Conservation (phyloP, 2,329 filamentous ascomycete genomes). For the Neurospora crassa region DNA sequence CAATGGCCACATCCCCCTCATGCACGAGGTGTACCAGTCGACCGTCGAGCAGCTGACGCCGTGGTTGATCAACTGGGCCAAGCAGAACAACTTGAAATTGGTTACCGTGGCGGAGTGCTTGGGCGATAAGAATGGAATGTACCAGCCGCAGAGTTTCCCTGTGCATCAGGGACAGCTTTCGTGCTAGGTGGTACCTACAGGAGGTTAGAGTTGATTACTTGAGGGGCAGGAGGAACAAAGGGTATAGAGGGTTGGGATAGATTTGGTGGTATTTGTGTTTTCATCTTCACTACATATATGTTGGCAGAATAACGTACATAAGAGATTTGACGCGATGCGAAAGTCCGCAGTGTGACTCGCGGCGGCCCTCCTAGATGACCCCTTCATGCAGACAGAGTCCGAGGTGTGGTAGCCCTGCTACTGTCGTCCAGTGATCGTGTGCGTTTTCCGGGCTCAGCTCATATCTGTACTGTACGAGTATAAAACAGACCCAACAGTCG, state of each 20-base stretch:
- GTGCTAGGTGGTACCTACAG: conserved; percentile 6
- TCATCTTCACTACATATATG: neutral
- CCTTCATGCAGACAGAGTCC: neutral
- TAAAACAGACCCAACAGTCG: neutral
- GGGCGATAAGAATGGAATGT: conserved; percentile 29
- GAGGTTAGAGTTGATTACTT: neutral
- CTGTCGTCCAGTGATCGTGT: neutral
- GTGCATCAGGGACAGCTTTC: conserved; percentile 18
- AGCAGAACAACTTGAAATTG: conserved; percentile 35
- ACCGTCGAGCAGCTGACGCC: conserved; percentile 39
- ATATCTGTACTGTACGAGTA: neutral
- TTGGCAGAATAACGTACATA: neutral
- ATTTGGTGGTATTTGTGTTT: neutral
- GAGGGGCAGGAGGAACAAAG: neutral
- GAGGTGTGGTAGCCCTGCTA: neutral
- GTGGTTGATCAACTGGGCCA: conserved; percentile 42
- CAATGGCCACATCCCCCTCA: conserved; percentile 45
- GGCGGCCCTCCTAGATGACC: neutral
- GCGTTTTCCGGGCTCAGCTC: neutral
- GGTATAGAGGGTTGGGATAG: neutral
- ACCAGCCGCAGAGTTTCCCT: conserved; percentile 30
- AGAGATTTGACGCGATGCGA: neutral
- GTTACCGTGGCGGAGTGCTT: conserved; percentile 41
- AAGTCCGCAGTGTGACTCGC: neutral
- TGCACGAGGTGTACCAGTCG: conserved; percentile 43